Evolutionary conservation across 2,329 filamentous ascomycete species (phyloP).

Genomic region (Fusarium robinianum): DNA sequence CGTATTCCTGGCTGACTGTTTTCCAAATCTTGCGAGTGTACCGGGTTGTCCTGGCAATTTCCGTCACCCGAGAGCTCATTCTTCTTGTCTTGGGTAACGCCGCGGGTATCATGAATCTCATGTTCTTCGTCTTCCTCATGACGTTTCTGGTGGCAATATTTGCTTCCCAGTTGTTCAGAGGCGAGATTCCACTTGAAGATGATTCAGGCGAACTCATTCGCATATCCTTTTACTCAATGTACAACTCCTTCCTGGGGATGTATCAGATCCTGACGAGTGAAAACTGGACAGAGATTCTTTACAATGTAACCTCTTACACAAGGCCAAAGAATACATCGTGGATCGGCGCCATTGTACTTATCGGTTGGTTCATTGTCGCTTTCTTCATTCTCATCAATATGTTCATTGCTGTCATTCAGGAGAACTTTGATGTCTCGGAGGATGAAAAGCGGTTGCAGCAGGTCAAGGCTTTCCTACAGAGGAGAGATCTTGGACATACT

Average conservation of each 20-base stretch:
- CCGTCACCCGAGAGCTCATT: constrained; percentile 86
- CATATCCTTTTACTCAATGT: constrained; percentile 87
- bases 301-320: constrained; percentile 75
- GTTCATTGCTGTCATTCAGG: constrained; percentile 99
- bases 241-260: constrained; percentile 96
- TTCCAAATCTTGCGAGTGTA: constrained; percentile 95
- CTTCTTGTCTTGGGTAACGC: constrained; percentile 88
- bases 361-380: constrained; percentile 92
- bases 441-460: constrained; percentile 97
- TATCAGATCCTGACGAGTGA: constrained; percentile 96
- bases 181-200: constrained; percentile 73
- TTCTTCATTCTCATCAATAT: constrained; percentile 98
- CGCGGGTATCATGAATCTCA: constrained; percentile 88
- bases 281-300: constrained; percentile 90
- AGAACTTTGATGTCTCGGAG: constrained; percentile 98
- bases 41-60: constrained; percentile 85
- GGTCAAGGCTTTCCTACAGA: constrained; percentile 90
- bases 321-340: constrained; percentile 73
- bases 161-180: constrained; percentile 88
- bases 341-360: constrained; percentile 89
- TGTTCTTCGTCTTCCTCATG: constrained; percentile 94
- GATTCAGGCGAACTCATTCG: constrained; percentile 63
- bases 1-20: constrained; percentile 86
- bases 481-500: constrained; percentile 79
- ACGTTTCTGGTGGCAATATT: constrained; percentile 94